Evolutionary conservation across 208 protist genomes (phyloP).

Genomic region (Phytomonas sp.): DNA sequence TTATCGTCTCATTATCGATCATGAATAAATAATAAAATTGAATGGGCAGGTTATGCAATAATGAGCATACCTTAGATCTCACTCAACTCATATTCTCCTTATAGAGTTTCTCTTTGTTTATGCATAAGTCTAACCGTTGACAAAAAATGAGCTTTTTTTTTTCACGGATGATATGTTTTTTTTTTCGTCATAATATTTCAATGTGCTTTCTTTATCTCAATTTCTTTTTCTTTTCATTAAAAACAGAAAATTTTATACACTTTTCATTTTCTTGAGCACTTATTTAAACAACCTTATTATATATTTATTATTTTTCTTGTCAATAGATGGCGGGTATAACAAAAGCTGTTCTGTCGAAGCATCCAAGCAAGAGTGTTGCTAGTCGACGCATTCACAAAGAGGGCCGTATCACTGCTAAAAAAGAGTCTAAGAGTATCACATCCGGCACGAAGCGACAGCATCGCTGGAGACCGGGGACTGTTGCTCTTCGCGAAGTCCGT

Average conservation of each 20-base stretch:
- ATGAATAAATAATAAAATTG: background rate
- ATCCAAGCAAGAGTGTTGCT: constrained; percentile 63
- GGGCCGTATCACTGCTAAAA: constrained; percentile 63
- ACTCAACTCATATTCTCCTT: background rate
- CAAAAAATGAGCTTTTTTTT: constrained; percentile 1
- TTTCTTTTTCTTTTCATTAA: background rate
- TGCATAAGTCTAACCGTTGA: background rate
- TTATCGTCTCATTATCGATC: background rate
- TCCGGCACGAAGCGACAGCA: constrained; percentile 94
- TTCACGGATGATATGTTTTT: background rate
- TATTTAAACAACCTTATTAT: constrained; percentile 14
- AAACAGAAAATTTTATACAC: background rate
- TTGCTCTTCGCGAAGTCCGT: constrained; percentile 98
- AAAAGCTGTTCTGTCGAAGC: constrained; percentile 53
- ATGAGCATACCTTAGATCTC: background rate
- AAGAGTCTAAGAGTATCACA: constrained; percentile 20
- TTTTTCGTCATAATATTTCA: background rate
- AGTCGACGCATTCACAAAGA: constrained; percentile 67
- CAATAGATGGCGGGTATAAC: constrained; percentile 38
- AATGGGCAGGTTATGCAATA: background rate
- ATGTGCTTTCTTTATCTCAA: background rate
- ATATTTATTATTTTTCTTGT: background rate
- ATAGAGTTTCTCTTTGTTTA: constrained; percentile 1
- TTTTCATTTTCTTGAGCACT: constrained; percentile 10
- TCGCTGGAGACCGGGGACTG: constrained; percentile 97